Evolutionary conservation across 2,329 filamentous ascomycete species (phyloP), one percentile per base, ranked within the genome.

Genomic region (Cladophialophora psammophila): DNA sequence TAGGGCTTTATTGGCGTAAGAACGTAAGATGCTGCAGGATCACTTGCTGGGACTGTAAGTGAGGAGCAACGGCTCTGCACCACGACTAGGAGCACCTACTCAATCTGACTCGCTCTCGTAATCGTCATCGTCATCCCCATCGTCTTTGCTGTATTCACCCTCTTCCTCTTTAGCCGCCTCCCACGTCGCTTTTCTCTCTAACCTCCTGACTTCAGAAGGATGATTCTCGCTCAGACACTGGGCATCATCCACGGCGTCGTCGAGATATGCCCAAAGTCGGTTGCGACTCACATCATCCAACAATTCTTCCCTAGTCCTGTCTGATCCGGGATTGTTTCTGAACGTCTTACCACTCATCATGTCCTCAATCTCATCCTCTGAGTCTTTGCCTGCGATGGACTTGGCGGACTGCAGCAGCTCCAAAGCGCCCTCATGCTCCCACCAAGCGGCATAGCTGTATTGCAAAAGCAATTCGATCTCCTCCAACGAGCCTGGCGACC

Each of bases 391-490:
- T 45, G 64, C 42, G 38, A 66, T 66, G 18, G 45, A 35, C 20
- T 58, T 66, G 35, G 59, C 58, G 12, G 64, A 62, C 32, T 58
- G 48, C 35, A 66, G 36, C 40, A 66, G 59, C 53, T 66, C 64
- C 36, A 66, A 58, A 26, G 58, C 64, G 40, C 64, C 64, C n/a
- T 57, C 59, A 26, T 66, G 64, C 32, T 63, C 35, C 58, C 58
- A 62, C 74, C 76, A 77, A n/a, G 74, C 60, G 63, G 69, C 69
- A 55, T 74, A 74, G 32, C 65, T 69, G 57, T 70, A 69, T 18
- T 71, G 66, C 48, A 76, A 63, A 18, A 63, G 58, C 6, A 72
- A 20, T 58, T 74, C 73, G 71, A 72, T 73, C 53, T 75, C 67
- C 38, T 68, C 60, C 5, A 65, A 48, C n/a, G 50, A 64, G 4